Base-by-base conservation (phyloP, 2,329 filamentous ascomycete genomes). In the Scedosporium dehoogii region DNA sequence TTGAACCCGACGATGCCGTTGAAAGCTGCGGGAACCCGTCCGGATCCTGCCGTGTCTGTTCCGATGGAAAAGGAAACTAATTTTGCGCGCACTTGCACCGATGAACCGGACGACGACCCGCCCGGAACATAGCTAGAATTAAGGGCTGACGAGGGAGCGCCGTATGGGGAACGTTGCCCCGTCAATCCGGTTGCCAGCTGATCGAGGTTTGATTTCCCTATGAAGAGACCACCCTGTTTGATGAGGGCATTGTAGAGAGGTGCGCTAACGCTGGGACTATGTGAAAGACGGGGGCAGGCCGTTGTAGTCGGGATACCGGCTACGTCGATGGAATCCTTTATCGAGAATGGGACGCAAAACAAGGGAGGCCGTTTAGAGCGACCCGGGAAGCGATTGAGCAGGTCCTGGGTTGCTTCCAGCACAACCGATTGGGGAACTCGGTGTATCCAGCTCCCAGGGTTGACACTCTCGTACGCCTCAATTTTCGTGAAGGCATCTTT, bases 131-230 rank as follows among this genome's bases (percentile, higher is more conserved):
- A 80, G 1, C 6, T 41, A 7, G 27, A 14, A 23, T 59, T 59
- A n/a, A 59, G 3, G 3, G 81, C 73, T 56, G 77, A 81, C 46
- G 78, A 74, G 4, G 78, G 75, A 16, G 73, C 76, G 3, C 84
- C 84, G 64, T 81, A 85, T 0, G 83, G 81, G 1, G 81, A 84
- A 27, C 83, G 78, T 57, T 80, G 82, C 16, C 84, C 85, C 12
- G 79, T 81, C 2, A 87, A 74, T 0, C 85, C 85, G 0, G 84
- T 86, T 2, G 84, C 84, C 3, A 87, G 75, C 69, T 87, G 84
- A 68, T 87, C 85, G 61, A 87, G 76, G 59, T 65, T 65, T 12
- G 76, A 76, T 68, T 86, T 86, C 33, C 84, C 84, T 53, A 86
- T 74, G 63, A 82, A 79, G 3, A 86, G 68, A 0, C 77, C 84